Conservation (phyloP, 768 basidiomycete species). For the Cytidiella melzeri region DNA sequence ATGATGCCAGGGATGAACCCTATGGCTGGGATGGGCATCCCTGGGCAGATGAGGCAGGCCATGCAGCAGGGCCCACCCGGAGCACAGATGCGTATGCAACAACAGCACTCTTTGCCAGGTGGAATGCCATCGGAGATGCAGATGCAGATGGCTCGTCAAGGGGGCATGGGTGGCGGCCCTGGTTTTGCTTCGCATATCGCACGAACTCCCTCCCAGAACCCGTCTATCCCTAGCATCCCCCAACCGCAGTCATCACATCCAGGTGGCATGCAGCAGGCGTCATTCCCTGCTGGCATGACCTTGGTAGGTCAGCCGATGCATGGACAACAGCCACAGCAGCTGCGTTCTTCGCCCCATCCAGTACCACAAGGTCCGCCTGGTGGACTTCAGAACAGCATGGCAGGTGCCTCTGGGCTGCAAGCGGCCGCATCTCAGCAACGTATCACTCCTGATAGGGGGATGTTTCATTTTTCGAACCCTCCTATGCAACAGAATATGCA, state of each 20-base stretch:
- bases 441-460: slow-evolving; percentile 39
- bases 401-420: slow-evolving; percentile 14
- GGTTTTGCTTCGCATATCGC: slow-evolving; percentile 37
- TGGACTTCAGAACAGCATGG: slow-evolving; percentile 17
- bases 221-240: slow-evolving; percentile 40
- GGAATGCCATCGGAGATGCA: slow-evolving; percentile 29
- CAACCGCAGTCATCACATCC: slow-evolving; percentile 27
- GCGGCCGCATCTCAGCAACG: slow-evolving; percentile 36
- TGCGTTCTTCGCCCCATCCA: slow-evolving; percentile 37
- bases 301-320: slow-evolving; percentile 28
- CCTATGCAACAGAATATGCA: slow-evolving; percentile 28
- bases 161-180: slow-evolving; percentile 26
- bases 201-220: slow-evolving; percentile 39
- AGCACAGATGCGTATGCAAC: slow-evolving; percentile 27
- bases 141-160: slow-evolving; percentile 29
- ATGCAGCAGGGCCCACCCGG: slow-evolving; percentile 27
- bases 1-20: slow-evolving; percentile 28
- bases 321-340: slow-evolving; percentile 25
- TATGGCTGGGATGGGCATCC: slow-evolving; percentile 35
- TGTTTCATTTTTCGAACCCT: not conserved
- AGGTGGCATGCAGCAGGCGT: slow-evolving; percentile 29
- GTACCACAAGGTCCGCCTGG: slow-evolving; percentile 37
- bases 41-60: slow-evolving; percentile 30
- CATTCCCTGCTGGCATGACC: slow-evolving; percentile 33
- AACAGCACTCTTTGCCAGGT: slow-evolving; percentile 28